Percentiles rank a stretch among this genome's conserved stretches.
Evolutionary conservation across 169 alveolate species (phyloP).

Genomic region (Cyclospora cayetanensis): DNA sequence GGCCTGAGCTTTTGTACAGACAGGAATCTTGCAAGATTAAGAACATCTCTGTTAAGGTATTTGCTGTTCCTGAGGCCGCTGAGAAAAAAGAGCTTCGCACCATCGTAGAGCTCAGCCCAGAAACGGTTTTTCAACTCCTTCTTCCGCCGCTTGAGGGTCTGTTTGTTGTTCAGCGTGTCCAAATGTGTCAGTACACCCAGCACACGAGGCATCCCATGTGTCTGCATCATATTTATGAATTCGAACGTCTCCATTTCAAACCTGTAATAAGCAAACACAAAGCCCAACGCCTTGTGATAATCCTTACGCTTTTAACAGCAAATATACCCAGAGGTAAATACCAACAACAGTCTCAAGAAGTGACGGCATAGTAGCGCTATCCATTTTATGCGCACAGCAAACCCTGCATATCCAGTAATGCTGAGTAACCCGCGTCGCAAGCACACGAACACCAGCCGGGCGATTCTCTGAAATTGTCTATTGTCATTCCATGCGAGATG

Average conservation of each 20-base stretch:
- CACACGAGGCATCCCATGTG: slow-evolving; percentile 85
- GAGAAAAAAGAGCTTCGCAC: slow-evolving; percentile 97
- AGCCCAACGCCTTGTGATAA: background rate
- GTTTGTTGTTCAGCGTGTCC: slow-evolving; percentile 88
- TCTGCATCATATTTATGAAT: slow-evolving; percentile 94
- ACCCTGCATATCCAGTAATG: no score
- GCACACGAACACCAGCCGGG: background rate
- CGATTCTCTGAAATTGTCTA: no score
- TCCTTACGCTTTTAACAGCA: background rate
- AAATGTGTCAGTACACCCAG: slow-evolving; percentile 95
- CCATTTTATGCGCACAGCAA: no score
- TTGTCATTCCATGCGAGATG: no score
- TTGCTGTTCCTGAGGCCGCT: slow-evolving; percentile 90
- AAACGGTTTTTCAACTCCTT: slow-evolving; percentile 80
- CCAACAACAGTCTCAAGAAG: no score
- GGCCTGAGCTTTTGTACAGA: slow-evolving; percentile 92
- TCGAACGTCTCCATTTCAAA: slow-evolving; percentile 99
- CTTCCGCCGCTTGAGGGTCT: slow-evolving; percentile 1
- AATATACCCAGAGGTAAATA: no score
- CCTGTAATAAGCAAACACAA: slow-evolving; percentile 69
- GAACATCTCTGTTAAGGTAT: slow-evolving; percentile 93
- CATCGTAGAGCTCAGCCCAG: slow-evolving; percentile 98
- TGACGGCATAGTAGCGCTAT: no score
- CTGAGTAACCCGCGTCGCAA: background rate
- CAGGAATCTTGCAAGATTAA: slow-evolving; percentile 94